Percentiles rank a stretch among this genome's conserved stretches.
Evolutionary conservation across 345 rosid genomes (phyloP).

Genomic region (Eucalyptus fibrosa): DNA sequence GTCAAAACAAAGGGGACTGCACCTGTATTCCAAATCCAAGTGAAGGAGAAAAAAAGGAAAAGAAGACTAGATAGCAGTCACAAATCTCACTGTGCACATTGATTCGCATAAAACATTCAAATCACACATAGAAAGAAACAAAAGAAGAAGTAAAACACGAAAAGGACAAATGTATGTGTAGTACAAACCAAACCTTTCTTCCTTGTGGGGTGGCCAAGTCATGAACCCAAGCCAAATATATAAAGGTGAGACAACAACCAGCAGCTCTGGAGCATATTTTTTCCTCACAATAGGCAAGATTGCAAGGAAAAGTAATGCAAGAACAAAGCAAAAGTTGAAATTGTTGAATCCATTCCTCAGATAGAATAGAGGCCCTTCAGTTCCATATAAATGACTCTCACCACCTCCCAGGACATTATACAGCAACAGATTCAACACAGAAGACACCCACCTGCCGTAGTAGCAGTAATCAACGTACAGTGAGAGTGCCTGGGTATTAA

Average conservation of each 20-base stretch:
- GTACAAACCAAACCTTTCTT: constrained; percentile 58
- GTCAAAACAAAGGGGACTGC: not conserved
- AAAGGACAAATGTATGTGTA: not conserved
- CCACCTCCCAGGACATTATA: constrained; percentile 97
- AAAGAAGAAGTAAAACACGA: not conserved
- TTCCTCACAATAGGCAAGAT: constrained; percentile 60
- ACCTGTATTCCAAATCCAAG: not conserved
- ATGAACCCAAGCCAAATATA: constrained; percentile 91
- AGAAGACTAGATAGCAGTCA: not conserved
- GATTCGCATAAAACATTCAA: not conserved
- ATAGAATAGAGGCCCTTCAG: constrained; percentile 66
- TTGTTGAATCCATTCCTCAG: constrained; percentile 89
- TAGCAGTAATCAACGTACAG: constrained; percentile 51
- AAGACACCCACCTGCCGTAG: constrained; percentile 80
- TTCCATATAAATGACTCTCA: constrained; percentile 95
- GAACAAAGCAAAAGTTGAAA: constrained; percentile 80
- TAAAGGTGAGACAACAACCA: constrained; percentile 69
- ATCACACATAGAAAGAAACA: not conserved
- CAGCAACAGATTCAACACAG: constrained; percentile 72
- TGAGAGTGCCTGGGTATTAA: constrained; percentile 57
- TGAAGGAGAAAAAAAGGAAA: not conserved
- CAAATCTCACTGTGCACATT: not conserved
- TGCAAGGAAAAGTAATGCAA: constrained; percentile 65
- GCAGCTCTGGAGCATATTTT: constrained; percentile 58
- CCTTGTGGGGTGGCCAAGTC: constrained; percentile 97